Conservation (phyloP, 129 eudicot species). For the Flaveria robusta region DNA sequence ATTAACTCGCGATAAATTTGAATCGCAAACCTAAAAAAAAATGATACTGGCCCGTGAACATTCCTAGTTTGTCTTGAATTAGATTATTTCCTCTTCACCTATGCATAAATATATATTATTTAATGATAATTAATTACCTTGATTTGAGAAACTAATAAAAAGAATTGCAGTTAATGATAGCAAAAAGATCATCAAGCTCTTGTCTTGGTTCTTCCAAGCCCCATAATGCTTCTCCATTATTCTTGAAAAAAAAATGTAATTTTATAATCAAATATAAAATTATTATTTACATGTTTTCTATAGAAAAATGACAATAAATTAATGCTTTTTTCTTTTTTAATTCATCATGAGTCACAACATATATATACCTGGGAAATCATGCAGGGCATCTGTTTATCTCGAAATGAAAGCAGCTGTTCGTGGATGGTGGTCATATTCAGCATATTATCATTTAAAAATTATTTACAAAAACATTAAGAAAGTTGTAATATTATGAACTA, state of each 20-base stretch:
- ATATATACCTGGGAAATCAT: conserved; percentile 30
- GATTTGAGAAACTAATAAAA: not conserved
- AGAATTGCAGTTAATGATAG: conserved; percentile 22
- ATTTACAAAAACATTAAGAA: not conserved
- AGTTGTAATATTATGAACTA: not conserved
- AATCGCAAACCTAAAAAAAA: too few relatives aligned
- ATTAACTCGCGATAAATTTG: too few relatives aligned
- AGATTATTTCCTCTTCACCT: too few relatives aligned
- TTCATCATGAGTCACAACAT: not conserved
- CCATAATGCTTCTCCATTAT: conserved; percentile 23
- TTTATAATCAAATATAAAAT: not conserved
- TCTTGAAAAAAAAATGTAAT: not conserved
- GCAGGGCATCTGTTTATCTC: conserved; percentile 29
- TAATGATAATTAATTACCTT: not conserved
- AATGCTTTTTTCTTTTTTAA: not conserved
- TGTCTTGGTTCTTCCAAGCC: conserved; percentile 24
- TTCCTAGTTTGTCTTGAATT: not conserved
- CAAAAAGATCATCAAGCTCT: conserved; percentile 29
- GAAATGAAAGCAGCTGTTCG: conserved; percentile 24
- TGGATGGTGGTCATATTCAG: conserved; percentile 30
- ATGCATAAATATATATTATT: not conserved
- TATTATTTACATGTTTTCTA: not conserved
- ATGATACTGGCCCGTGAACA: too few relatives aligned
- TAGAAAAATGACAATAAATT: not conserved
- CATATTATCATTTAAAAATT: not conserved